A percentile compares a stretch with the other conserved stretches of the same genome.
Evolutionary conservation across 1,284 basidiomycete species (phyloP).

Genomic region (Rugosomyces carneus): DNA sequence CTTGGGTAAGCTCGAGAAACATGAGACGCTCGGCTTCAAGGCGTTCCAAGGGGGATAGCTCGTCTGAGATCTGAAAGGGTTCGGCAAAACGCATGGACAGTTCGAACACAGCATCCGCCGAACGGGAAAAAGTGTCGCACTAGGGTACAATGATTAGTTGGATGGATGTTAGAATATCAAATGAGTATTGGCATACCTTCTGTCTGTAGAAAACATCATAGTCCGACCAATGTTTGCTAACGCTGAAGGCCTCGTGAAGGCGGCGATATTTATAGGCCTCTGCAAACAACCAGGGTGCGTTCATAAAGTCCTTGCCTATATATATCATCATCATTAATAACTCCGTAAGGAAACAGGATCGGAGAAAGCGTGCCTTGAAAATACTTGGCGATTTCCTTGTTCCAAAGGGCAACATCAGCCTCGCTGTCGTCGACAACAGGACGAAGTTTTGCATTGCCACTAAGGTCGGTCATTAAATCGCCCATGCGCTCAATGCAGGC

Average conservation of each 20-base stretch:
- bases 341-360: slow-evolving; percentile 5
- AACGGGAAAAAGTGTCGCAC: slow-evolving; percentile 97
- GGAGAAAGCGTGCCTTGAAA: slow-evolving; percentile 64
- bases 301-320: slow-evolving; percentile 92
- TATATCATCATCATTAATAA: neutral
- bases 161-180: neutral
- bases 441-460: slow-evolving; percentile 72
- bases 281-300: slow-evolving; percentile 91
- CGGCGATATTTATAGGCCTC: slow-evolving; percentile 98
- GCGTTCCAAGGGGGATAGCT: slow-evolving; percentile 51
- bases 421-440: slow-evolving; percentile 92
- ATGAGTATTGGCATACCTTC: slow-evolving; percentile 44
- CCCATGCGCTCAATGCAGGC: slow-evolving; percentile 87
- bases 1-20: slow-evolving; percentile 93
- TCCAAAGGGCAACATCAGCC: slow-evolving; percentile 94
- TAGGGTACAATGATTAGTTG: slow-evolving; percentile 22
- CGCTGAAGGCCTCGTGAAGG: slow-evolving; percentile 91
- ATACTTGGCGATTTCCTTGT: slow-evolving; percentile 91
- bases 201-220: slow-evolving; percentile 92
- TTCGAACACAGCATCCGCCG: slow-evolving; percentile 90
- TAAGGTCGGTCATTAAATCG: slow-evolving; percentile 75
- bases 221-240: slow-evolving; percentile 87
- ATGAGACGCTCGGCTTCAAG: slow-evolving; percentile 80
- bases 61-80: slow-evolving; percentile 64
- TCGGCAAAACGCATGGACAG: slow-evolving; percentile 90